These are phyloP conservation scores for Penicillium taxi DNA, from an alignment of 495 filamentous ascomycete species.

Conservation along the genomic window DNA sequence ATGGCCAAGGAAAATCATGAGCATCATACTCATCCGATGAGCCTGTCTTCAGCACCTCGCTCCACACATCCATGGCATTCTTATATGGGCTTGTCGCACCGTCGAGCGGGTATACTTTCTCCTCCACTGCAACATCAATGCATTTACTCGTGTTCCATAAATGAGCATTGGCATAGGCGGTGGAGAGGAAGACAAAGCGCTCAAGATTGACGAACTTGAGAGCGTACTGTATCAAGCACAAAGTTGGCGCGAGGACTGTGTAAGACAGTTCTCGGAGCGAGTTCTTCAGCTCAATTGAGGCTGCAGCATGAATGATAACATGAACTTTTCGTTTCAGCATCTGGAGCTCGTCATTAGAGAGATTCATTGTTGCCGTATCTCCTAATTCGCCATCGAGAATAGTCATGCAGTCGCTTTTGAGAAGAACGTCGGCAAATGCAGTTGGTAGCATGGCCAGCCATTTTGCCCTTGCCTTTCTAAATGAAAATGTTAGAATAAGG, in stretches of 20 bases:
- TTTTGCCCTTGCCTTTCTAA: constrained; percentile 20
- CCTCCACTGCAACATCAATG: constrained; percentile 14
- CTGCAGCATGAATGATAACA: constrained; percentile 17
- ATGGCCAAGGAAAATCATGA: constrained; percentile 23
- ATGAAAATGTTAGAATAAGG: not conserved
- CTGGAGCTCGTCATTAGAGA: constrained; percentile 15
- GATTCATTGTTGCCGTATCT: constrained; percentile 20
- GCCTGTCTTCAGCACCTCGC: constrained; percentile 11
- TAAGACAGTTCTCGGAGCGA: constrained; percentile 22
- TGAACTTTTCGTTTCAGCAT: constrained; percentile 21
- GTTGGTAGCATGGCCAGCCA: constrained; percentile 15
- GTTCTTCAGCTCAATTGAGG: constrained; percentile 11
- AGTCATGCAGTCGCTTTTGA: constrained; percentile 10
- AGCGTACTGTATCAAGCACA: constrained; percentile 18
- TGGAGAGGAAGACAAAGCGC: constrained; percentile 18
- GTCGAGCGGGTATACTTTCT: constrained; percentile 14
- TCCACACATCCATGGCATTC: constrained; percentile 13
- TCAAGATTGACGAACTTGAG: constrained; percentile 22
- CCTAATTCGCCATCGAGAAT: constrained; percentile 22
- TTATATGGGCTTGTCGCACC: constrained; percentile 1
- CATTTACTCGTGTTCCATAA: constrained; percentile 15
- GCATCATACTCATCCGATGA: constrained; percentile 19
- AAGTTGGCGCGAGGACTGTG: constrained; percentile 15
- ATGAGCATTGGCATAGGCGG: constrained; percentile 18
- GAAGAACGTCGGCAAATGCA: constrained; percentile 6